Evolutionary conservation across 2,329 filamentous ascomycete genomes (phyloP).

Genomic region (Aspergillus calidoustus): DNA sequence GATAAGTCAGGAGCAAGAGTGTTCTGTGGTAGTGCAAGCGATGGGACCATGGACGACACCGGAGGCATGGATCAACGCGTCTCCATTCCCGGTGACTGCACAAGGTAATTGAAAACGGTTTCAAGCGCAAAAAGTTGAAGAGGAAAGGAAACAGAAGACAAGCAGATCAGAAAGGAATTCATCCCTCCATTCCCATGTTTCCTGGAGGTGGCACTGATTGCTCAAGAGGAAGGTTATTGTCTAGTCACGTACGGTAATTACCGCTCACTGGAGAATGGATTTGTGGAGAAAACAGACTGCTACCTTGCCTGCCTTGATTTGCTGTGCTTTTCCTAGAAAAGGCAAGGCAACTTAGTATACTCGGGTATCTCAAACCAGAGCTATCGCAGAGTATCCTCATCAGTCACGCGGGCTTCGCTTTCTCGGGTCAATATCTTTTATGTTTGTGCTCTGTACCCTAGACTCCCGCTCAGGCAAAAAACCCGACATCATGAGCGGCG

Average conservation of each 20-base stretch:
- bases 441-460: neutral
- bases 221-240: neutral
- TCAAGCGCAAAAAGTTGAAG: conserved; percentile 6
- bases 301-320: conserved; percentile 2
- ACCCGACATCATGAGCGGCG: neutral
- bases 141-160: neutral
- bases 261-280: neutral
- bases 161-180: conserved; percentile 4
- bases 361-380: neutral
- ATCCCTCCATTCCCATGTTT: conserved; percentile 18
- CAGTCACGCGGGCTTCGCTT: neutral
- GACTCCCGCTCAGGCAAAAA: neutral
- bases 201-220: neutral
- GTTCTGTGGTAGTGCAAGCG: conserved; percentile 16
- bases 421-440: neutral
- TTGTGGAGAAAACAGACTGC: conserved; percentile 9
- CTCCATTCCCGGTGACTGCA: conserved; percentile 21
- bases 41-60: conserved; percentile 16
- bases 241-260: conserved; percentile 13
- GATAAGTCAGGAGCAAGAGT: neutral
- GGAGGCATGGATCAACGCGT: conserved; percentile 28
- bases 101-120: neutral
- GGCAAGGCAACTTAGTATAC: neutral
- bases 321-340: neutral
- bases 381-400: neutral